These are phyloP conservation scores for Suillus paluster DNA, from an alignment of 768 basidiomycete species.

Conservation along the genomic window DNA sequence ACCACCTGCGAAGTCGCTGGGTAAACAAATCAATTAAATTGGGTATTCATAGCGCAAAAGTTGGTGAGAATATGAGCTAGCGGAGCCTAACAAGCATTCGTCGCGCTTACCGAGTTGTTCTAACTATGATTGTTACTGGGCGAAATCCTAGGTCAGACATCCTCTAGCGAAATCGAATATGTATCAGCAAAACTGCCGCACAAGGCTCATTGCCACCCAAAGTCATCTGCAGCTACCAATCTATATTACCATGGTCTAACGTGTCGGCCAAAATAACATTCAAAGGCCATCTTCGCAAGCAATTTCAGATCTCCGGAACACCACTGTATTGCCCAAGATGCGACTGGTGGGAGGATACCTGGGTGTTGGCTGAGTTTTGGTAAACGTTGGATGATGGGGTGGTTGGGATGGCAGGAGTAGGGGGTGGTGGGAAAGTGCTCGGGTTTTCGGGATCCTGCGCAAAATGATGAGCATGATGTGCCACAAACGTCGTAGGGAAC, in stretches of 20 bases:
- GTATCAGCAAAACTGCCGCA: not conserved
- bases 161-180: not conserved
- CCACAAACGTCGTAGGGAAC: constrained; percentile 1
- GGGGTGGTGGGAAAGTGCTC: constrained; percentile 37
- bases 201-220: not conserved
- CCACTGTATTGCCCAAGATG: constrained; percentile 24
- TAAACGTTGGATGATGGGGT: constrained; percentile 6
- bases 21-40: constrained; percentile 39
- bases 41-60: constrained; percentile 29
- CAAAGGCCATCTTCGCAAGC: not conserved
- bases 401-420: constrained; percentile 9
- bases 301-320: constrained; percentile 25
- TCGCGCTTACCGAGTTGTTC: not conserved
- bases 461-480: not conserved
- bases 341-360: constrained; percentile 4
- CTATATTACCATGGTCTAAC: not conserved
- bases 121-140: not conserved
- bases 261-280: not conserved
- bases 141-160: not conserved
- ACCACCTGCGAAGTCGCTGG: constrained; percentile 31
- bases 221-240: not conserved
- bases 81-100: not conserved
- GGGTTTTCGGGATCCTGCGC: constrained; percentile 40
- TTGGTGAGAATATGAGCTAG: too few species aligned
- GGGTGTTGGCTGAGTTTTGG: constrained; percentile 13